Evolutionary conservation across 2,329 filamentous ascomycete genomes (phyloP).

Genomic region (Sclerotinia glacialis): DNA sequence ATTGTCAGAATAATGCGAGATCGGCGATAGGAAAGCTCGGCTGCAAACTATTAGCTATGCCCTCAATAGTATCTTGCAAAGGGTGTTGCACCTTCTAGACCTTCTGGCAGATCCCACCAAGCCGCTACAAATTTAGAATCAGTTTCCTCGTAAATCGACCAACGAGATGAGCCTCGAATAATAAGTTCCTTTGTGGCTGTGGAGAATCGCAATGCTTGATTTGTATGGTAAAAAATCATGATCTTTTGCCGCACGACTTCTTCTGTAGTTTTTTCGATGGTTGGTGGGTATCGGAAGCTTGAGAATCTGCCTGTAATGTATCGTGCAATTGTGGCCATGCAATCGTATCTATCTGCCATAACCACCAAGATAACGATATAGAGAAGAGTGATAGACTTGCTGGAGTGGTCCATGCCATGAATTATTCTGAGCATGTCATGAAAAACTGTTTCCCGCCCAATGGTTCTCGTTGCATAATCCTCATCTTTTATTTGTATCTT

Average conservation of each 20-base stretch:
- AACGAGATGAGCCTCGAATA: conserved; percentile 57
- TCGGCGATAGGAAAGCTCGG: conserved; percentile 64
- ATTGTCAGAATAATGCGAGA: conserved; percentile 66
- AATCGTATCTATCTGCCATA: conserved; percentile 72
- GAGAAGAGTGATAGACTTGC: conserved; percentile 49
- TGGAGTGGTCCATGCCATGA: conserved; percentile 49
- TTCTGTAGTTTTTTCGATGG: conserved; percentile 52
- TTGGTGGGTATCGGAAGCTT: conserved; percentile 56
- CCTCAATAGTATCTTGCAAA: not conserved
- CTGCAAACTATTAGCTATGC: conserved; percentile 41
- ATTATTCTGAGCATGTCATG: conserved; percentile 66
- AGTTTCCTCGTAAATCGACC: conserved; percentile 35
- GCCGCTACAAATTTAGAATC: conserved; percentile 44
- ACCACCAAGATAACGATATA: conserved; percentile 67
- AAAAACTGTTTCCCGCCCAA: conserved; percentile 60
- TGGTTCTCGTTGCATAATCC: conserved; percentile 61
- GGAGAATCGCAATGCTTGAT: conserved; percentile 59
- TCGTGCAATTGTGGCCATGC: conserved; percentile 52
- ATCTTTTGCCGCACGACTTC: conserved; percentile 68
- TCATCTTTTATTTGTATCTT: conserved; percentile 63
- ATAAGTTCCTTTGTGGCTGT: conserved; percentile 64
- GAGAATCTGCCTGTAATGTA: conserved; percentile 48
- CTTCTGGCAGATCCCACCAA: conserved; percentile 72
- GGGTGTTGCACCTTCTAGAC: conserved; percentile 56
- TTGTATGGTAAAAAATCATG: conserved; percentile 62